phyloP scores from a whole-genome alignment of 805 yeast species.

The Starmera dryadoides region DNA sequence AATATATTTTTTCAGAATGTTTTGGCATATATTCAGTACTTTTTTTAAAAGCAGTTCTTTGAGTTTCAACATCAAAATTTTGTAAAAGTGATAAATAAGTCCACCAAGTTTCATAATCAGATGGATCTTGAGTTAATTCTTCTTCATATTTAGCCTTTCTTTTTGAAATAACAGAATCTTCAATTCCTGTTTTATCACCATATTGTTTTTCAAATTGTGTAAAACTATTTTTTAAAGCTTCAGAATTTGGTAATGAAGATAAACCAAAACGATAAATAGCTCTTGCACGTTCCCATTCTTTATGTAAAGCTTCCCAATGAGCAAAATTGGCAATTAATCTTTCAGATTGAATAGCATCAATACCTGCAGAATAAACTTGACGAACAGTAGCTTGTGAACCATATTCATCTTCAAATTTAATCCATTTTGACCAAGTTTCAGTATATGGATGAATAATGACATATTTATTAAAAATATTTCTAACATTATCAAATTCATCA shows the following conservation, averaged over 20 bases:
- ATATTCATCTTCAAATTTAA: constrained; percentile 54
- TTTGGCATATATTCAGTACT: constrained; percentile 36
- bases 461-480: constrained; percentile 52
- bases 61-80: constrained; percentile 24
- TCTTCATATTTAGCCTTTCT: constrained; percentile 50
- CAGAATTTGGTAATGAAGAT: constrained; percentile 32
- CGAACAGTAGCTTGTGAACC: constrained; percentile 43
- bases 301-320: constrained; percentile 55
- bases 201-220: constrained; percentile 58
- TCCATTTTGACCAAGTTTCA: constrained; percentile 71
- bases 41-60: constrained; percentile 32
- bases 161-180: constrained; percentile 42
- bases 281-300: constrained; percentile 57
- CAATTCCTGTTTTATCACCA: constrained; percentile 51
- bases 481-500: constrained; percentile 45
- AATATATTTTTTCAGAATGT: constrained; percentile 30
- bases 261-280: constrained; percentile 49
- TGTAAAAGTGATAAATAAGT: constrained; percentile 47
- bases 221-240: constrained; percentile 32
- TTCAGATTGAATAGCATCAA: constrained; percentile 40
- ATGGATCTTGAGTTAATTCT: constrained; percentile 36
- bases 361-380: constrained; percentile 58
- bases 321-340: constrained; percentile 51
- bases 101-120: constrained; percentile 84
- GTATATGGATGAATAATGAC: constrained; percentile 44